These are phyloP conservation scores for Chaetomium sp. DNA, from an alignment of 2,329 filamentous ascomycete species.

Conservation along the genomic window DNA sequence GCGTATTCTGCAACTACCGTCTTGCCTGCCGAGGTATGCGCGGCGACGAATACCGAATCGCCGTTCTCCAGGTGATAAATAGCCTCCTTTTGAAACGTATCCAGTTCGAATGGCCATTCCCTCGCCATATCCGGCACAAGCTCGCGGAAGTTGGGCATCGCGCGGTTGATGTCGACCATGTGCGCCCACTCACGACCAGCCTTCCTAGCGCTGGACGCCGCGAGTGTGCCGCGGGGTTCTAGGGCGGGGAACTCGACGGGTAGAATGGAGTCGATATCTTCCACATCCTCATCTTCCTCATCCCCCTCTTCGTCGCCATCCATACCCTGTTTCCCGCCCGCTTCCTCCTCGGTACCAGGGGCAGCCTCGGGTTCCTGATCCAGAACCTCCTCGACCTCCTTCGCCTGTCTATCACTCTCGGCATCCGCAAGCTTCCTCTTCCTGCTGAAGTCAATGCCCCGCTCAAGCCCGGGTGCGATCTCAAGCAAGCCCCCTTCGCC, in stretches of 20 bases:
- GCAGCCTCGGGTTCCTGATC: slow-evolving; percentile 50
- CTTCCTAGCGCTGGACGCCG: slow-evolving; percentile 70
- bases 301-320: slow-evolving; percentile 32
- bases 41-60: slow-evolving; percentile 96
- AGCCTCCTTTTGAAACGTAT: slow-evolving; percentile 98
- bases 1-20: slow-evolving; percentile 98
- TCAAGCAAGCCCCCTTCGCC: slow-evolving; percentile 79
- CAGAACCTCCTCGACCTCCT: slow-evolving; percentile 68
- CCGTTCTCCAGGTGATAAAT: slow-evolving; percentile 96
- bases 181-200: slow-evolving; percentile 92
- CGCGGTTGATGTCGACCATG: slow-evolving; percentile 93
- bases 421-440: slow-evolving; percentile 60
- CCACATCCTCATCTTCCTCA: slow-evolving; percentile 49
- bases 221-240: slow-evolving; percentile 77
- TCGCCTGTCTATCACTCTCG: slow-evolving; percentile 64
- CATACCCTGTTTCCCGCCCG: slow-evolving; percentile 37
- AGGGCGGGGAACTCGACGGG: slow-evolving; percentile 92
- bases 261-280: slow-evolving; percentile 80
- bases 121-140: slow-evolving; percentile 94
- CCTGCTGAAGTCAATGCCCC: slow-evolving; percentile 73
- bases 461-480: slow-evolving; percentile 76
- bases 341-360: slow-evolving; percentile 40
- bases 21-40: slow-evolving; percentile 96
- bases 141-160: slow-evolving; percentile 91
- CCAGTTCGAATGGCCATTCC: slow-evolving; percentile 95